phyloP scores from a whole-genome alignment of 257 asterid species.

The Solanum tacnaense region DNA sequence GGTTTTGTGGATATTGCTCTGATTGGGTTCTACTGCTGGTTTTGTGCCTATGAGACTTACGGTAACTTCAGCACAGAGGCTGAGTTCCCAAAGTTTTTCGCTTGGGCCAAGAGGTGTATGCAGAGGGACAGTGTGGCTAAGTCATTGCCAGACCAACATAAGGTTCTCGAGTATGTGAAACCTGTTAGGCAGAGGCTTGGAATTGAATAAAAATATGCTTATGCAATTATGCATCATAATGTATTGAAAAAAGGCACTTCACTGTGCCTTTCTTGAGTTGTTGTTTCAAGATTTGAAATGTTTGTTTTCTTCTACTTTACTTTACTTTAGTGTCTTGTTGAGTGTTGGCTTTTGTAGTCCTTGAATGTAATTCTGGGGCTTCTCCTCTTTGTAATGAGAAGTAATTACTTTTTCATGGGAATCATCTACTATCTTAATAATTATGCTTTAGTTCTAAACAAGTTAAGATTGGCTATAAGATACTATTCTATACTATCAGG shows the following conservation, averaged over 20 bases:
- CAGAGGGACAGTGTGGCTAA: slow-evolving; percentile 22
- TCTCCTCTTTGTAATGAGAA: neutral
- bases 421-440: neutral
- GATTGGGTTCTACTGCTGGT: slow-evolving; percentile 8
- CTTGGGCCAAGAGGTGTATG: slow-evolving; percentile 36
- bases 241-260: neutral
- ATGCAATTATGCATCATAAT: neutral
- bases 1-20: slow-evolving; percentile 10
- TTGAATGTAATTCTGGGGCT: neutral
- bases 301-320: too few species aligned
- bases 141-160: slow-evolving; percentile 20
- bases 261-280: neutral
- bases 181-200: neutral
- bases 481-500: neutral
- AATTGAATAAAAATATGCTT: neutral
- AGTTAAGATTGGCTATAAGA: neutral
- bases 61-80: slow-evolving; percentile 20
- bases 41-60: slow-evolving; percentile 7
- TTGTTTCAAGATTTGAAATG: neutral
- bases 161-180: neutral
- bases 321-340: neutral
- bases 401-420: neutral
- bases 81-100: slow-evolving; percentile 25
- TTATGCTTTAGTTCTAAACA: neutral
- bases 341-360: neutral